Percentiles rank a stretch among this genome's conserved stretches.
Conservation (phyloP, 352 stramenopile genomes). For the Phytophthora pseudosyringae region DNA sequence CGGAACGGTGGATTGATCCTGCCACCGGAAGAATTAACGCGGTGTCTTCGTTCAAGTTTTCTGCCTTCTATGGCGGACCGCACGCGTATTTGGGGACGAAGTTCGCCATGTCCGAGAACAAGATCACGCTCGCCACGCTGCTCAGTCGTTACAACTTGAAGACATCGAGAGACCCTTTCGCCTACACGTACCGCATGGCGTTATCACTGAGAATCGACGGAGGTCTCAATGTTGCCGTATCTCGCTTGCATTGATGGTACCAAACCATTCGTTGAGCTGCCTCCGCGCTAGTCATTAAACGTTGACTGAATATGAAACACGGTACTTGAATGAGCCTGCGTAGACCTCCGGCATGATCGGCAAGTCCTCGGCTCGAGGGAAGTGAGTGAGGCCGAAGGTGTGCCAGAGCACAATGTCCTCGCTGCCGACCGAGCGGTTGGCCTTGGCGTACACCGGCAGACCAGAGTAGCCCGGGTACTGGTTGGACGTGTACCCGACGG, state of each 20-base stretch:
- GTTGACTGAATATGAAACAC: conserved; percentile 16
- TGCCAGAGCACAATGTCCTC: conserved; percentile 82
- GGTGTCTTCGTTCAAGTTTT: conserved; percentile 56
- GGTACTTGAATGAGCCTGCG: conserved; percentile 36
- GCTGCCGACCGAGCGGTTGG: conserved; percentile 57
- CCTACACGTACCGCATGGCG: conserved; percentile 40
- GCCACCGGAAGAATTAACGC: conserved; percentile 20
- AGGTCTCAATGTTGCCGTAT: conserved; percentile 25
- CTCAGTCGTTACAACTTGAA: conserved; percentile 44
- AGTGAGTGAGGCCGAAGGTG: conserved; percentile 75
- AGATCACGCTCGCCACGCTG: conserved; percentile 39
- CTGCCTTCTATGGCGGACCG: conserved; percentile 49
- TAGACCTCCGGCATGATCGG: conserved; percentile 82
- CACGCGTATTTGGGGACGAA: conserved; percentile 56
- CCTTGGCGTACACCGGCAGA: conserved; percentile 59
- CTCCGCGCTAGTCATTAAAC: conserved; percentile 10
- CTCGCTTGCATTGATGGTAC: neutral
- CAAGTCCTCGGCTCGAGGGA: conserved; percentile 75
- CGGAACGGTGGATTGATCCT: conserved; percentile 56
- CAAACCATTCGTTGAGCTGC: neutral
- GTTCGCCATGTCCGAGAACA: conserved; percentile 53
- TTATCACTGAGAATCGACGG: conserved; percentile 48
- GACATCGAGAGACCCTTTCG: conserved; percentile 24
- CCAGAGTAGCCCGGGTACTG: conserved; percentile 58
- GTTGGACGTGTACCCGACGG: conserved; percentile 72